phyloP scores from a whole-genome alignment of 2,329 filamentous ascomycete genomes.

The Stemphylium lycopersici region DNA sequence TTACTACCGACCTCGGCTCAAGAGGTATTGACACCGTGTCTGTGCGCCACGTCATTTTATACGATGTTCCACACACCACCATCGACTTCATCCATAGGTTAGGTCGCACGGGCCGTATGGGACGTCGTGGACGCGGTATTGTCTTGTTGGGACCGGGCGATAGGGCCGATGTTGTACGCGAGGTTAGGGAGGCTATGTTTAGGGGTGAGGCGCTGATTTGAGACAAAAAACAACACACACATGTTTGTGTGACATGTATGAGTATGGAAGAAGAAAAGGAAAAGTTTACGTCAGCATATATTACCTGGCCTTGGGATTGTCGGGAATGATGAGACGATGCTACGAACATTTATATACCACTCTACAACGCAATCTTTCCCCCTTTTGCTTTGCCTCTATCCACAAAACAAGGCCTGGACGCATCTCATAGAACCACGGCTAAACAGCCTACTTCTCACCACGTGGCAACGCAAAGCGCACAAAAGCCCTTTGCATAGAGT shows the following conservation, averaged over 20 bases:
- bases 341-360: no score
- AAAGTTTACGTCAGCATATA: not conserved
- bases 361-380: no score
- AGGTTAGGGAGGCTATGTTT: conserved; percentile 79
- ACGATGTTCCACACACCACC: conserved; percentile 96
- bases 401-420: no score
- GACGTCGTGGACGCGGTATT: conserved; percentile 83
- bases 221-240: not conserved
- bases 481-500: no score
- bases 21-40: conserved; percentile 92
- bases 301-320: no score
- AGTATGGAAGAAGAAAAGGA: not conserved
- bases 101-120: conserved; percentile 91
- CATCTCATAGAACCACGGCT: no score
- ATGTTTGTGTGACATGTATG: not conserved
- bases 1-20: conserved; percentile 91
- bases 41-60: conserved; percentile 89
- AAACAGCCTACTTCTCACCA: no score
- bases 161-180: conserved; percentile 84
- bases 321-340: no score
- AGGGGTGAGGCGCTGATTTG: conserved; percentile 58
- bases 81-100: conserved; percentile 98
- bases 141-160: conserved; percentile 91
- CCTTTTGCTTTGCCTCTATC: no score
- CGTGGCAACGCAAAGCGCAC: no score